Evolutionary conservation across 768 basidiomycete species (phyloP), one percentile per base, ranked within the genome.

Genomic region (Crepidotus variabilis): DNA sequence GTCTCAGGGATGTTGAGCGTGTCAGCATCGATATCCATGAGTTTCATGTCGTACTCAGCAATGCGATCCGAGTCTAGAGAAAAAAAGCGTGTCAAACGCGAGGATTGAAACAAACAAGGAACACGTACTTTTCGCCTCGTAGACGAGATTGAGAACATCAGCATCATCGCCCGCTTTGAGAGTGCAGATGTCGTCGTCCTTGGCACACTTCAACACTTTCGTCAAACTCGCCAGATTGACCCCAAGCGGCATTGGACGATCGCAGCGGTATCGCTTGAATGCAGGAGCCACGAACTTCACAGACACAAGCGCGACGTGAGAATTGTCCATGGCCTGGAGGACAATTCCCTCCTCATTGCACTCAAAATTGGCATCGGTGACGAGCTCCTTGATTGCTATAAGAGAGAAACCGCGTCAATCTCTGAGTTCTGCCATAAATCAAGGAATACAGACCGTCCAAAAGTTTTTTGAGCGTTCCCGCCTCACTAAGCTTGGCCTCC

Each of bases 291-390:
- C 75, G 28, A 99, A 82, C 59, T 88, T 82, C 48, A 97, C 93
- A 7, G 92, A 78, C 39, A 99, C 96, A 62, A 98, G 90, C 0
- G 96, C 97, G 65, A 99, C 96, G 72, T 98, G 96, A 2, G 96
- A 97, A 81, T 98, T 98, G 77, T 98, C 97, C 96, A 98, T 99
- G 2, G 96, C 97, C 77, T 98, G 96, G 4, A 99, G 82, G 54
- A 84, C 84, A 63, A 99, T 88, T 33, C 95, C 97, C 61, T 95
- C 93, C 61, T 99, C 96, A 59, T 86, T 92, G 72, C 96, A 98
- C 67, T 96, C 91, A 65, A 98, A 97, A 73, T 98, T 98, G 68
- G 94, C 95, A 69, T 98, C 97, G 5, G 93, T 86, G 48, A 99
- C 95, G 48, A 98, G 86, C 69, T 98, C 97, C 73, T 97, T 98